Base-by-base conservation (phyloP, 306 rosid species). In the Elaeagnus macrophylla region DNA sequence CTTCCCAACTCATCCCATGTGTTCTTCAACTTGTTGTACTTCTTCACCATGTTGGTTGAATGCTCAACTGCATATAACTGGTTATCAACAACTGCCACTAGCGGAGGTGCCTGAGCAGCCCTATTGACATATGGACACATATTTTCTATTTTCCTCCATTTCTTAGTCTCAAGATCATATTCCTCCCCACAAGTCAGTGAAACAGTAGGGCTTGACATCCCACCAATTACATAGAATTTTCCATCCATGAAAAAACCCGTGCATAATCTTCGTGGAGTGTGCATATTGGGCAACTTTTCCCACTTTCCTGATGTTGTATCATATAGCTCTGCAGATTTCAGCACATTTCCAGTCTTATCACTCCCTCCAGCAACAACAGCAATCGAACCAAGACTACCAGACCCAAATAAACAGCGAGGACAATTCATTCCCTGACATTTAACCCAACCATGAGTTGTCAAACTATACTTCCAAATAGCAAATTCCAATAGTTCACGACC, bases 21-120 rank as follows among this genome's bases (percentile, higher is more conserved):
- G 62, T 84, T 91, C 67, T 77, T 81, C 65, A 25, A 75, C 79
- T 86, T 86, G 65, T 91, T 76, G 61, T 91, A 91, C 75, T 72
- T 84, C 83, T 79, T 84, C 68, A 91, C 93, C 94, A 82, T 82
- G 74, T 91, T 91, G 53, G 95, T 91, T 60, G 70, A 46, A 71
- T 80, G 86, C 80, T 86, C 96, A 43, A 82, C 89, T 11, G 86
- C 86, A 58, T 76, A 91, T 35, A 91, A 59, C 72, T 86, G 83
- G 72, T 91, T 81, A 54, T 83, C 81, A 71, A 91, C 97, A 68
- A 91, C 96, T 2, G 97, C 97, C 52, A 87, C 88, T 16, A 91
- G 97, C 1, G 97, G 97, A 62, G 97, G 97, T 15, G 96, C 97
- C 72, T 91, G 96, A 17, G 88, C 81, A 39, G 89, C 89, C 64